Conservation (phyloP, 2,329 filamentous ascomycete genomes). For the Geosmithia morbida region DNA sequence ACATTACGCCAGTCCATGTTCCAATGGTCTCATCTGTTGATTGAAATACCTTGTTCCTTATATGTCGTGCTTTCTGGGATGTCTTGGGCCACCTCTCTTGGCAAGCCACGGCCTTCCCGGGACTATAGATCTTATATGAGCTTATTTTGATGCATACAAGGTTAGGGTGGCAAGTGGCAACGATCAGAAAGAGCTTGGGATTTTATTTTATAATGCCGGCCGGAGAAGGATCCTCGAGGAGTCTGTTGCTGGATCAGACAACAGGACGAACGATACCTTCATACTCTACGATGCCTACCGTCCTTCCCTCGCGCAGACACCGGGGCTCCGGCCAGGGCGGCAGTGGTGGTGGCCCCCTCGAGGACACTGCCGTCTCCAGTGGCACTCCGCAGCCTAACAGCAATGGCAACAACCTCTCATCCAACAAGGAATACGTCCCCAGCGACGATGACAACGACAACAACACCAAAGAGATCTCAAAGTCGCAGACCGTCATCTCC, state of each 20-base stretch:
- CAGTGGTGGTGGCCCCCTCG: too few relatives aligned
- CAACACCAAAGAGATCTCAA: neutral
- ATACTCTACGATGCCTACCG: neutral
- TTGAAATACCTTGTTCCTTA: neutral
- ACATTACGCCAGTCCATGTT: neutral
- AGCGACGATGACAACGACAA: neutral
- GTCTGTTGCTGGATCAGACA: neutral
- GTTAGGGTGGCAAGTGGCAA: too few relatives aligned
- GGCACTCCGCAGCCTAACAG: neutral
- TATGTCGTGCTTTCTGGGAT: neutral
- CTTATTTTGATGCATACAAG: too few relatives aligned
- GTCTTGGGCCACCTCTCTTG: neutral
- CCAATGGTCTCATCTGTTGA: neutral
- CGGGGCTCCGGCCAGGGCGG: neutral
- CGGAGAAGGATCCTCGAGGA: neutral
- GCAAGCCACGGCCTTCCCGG: neutral
- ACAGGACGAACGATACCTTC: neutral
- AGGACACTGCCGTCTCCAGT: too few relatives aligned
- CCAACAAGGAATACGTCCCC: neutral
- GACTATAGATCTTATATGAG: neutral
- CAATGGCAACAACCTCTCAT: neutral
- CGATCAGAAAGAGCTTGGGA: neutral
- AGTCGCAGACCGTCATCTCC: neutral
- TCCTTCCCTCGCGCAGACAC: neutral
- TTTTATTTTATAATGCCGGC: neutral